phyloP scores from a whole-genome alignment of 345 rosid genomes.

The Gossypium thurberi region DNA sequence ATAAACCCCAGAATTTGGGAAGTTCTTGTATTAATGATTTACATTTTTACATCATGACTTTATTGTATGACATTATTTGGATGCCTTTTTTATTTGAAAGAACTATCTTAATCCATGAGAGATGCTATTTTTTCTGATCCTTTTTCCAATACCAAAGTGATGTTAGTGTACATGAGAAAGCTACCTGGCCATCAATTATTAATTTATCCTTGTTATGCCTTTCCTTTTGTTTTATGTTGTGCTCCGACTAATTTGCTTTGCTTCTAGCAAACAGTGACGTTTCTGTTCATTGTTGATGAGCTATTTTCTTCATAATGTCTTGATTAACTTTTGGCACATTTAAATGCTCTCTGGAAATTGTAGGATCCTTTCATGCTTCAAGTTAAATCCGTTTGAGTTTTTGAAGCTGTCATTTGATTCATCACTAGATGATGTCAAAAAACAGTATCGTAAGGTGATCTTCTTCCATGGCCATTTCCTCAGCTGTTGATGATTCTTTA shows the following conservation, averaged over 20 bases:
- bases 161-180: not conserved
- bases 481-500: not conserved
- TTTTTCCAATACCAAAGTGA: not conserved
- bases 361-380: slow-evolving; percentile 97
- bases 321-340: not conserved
- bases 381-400: slow-evolving; percentile 89
- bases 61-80: not conserved
- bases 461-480: not conserved
- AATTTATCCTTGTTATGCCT: too few species aligned
- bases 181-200: not conserved
- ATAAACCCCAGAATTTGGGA: not conserved
- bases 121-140: not conserved
- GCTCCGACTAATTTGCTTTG: not conserved
- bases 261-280: not conserved
- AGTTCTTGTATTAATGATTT: not conserved
- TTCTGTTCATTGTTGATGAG: not conserved
- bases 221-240: too few species aligned
- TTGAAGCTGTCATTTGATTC: slow-evolving; percentile 68
- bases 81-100: not conserved
- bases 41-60: not conserved
- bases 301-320: not conserved
- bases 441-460: slow-evolving; percentile 88
- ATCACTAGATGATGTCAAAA: slow-evolving; percentile 67
- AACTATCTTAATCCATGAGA: not conserved
- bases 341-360: not conserved